Conservation (phyloP, 2,329 filamentous ascomycete genomes). For the Calonectria crousiana region DNA sequence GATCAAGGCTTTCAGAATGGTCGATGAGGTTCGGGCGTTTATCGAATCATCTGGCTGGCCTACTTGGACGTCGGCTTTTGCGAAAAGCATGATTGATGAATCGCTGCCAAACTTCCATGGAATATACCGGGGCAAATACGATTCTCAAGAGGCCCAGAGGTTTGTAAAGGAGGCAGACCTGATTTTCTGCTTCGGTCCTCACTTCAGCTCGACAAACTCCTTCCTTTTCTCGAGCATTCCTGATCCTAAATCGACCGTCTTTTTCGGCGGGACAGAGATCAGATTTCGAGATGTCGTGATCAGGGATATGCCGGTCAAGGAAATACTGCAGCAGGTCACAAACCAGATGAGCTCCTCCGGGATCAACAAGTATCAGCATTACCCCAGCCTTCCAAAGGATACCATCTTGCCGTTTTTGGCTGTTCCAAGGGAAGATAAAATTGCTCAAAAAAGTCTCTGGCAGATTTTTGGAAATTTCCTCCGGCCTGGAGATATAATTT, state of each 20-base stretch:
- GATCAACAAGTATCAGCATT: background rate
- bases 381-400: background rate
- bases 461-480: background rate
- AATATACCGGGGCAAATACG: conserved; percentile 59
- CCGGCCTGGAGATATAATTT: background rate
- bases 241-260: background rate
- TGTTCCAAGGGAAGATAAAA: background rate
- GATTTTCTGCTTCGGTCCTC: conserved; percentile 59
- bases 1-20: conserved; percentile 55
- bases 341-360: background rate
- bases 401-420: background rate
- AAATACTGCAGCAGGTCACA: background rate
- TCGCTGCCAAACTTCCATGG: conserved; percentile 61
- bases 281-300: background rate
- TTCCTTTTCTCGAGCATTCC: background rate
- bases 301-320: background rate
- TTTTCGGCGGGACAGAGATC: background rate
- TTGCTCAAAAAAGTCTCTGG: background rate
- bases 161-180: conserved; percentile 58
- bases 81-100: conserved; percentile 65
- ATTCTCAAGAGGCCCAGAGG: conserved; percentile 43
- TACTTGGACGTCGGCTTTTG: conserved; percentile 60
- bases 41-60: conserved; percentile 59
- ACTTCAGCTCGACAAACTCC: conserved; percentile 41
- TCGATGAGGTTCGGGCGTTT: conserved; percentile 56